phyloP scores from a whole-genome alignment of 106 monocot genomes.

The Xerophyta viscosa region DNA sequence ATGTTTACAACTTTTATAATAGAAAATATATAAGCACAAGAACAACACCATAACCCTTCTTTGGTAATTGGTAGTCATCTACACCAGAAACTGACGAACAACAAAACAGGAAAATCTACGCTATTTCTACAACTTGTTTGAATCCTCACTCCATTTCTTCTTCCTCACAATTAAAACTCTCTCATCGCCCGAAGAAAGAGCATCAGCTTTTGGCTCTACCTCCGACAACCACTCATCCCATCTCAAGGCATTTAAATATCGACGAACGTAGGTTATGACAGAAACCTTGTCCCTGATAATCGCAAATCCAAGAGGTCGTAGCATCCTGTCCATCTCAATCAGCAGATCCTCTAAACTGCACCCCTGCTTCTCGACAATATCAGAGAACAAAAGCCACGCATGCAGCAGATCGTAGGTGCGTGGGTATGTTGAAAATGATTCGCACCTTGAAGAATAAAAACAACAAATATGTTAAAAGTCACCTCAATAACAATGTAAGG shows the following conservation, averaged over 20 bases:
- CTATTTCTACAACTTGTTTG: too few relatives aligned
- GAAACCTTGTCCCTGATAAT: slow-evolving; percentile 56
- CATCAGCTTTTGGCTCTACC: slow-evolving; percentile 38
- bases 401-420: slow-evolving; percentile 94
- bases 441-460: slow-evolving; percentile 48
- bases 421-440: slow-evolving; percentile 90
- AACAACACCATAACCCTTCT: too few relatives aligned
- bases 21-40: too few relatives aligned
- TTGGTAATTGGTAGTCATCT: too few relatives aligned
- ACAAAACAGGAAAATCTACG: too few relatives aligned
- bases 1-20: too few relatives aligned
- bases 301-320: slow-evolving; percentile 74
- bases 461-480: too few relatives aligned
- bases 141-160: slow-evolving; percentile 58
- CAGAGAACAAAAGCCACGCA: slow-evolving; percentile 78
- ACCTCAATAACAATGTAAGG: too few relatives aligned
- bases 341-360: slow-evolving; percentile 83
- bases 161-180: slow-evolving; percentile 70
- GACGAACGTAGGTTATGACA: slow-evolving; percentile 50
- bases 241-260: slow-evolving; percentile 45
- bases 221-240: slow-evolving; percentile 78
- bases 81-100: too few relatives aligned
- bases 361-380: slow-evolving; percentile 65
- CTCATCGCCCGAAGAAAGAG: slow-evolving; percentile 53
- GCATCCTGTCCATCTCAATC: slow-evolving; percentile 84